Conservation (phyloP, 345 rosid species). For the Arabidopsis thaliana region DNA sequence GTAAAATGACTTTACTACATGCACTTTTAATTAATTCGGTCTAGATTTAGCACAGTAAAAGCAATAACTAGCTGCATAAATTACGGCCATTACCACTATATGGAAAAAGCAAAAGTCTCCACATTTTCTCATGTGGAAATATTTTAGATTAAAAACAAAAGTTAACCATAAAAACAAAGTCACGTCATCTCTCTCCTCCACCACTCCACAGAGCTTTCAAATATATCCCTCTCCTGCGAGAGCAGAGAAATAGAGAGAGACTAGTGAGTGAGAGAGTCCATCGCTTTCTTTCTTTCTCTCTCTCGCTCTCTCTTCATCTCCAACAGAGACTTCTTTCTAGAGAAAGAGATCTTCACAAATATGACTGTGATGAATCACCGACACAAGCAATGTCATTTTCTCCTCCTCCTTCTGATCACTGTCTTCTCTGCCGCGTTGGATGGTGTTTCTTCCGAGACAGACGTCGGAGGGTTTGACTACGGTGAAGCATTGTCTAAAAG, state of each 20-base stretch:
- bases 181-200: conserved; percentile 41
- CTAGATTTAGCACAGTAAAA: conserved; percentile 33
- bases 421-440: conserved; percentile 13
- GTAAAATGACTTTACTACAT: background rate
- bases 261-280: conserved; percentile 40
- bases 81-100: conserved; percentile 37
- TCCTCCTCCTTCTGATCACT: conserved; percentile 17
- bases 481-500: conserved; percentile 81
- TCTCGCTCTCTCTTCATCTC: conserved; percentile 32
- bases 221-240: conserved; percentile 26
- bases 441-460: conserved; percentile 21
- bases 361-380: conserved; percentile 29
- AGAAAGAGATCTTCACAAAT: background rate
- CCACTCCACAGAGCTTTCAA: conserved; percentile 44
- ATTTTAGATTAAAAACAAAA: background rate
- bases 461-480: conserved; percentile 52
- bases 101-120: conserved; percentile 34
- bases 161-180: conserved; percentile 5
- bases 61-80: conserved; percentile 50
- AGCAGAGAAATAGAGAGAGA: conserved; percentile 37
- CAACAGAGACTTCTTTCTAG: conserved; percentile 5
- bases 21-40: conserved; percentile 12
- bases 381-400: conserved; percentile 23
- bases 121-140: conserved; percentile 25
- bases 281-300: conserved; percentile 45